Evolutionary conservation across 2,329 filamentous ascomycete genomes (phyloP).

Genomic region (Fusarium metavorans): DNA sequence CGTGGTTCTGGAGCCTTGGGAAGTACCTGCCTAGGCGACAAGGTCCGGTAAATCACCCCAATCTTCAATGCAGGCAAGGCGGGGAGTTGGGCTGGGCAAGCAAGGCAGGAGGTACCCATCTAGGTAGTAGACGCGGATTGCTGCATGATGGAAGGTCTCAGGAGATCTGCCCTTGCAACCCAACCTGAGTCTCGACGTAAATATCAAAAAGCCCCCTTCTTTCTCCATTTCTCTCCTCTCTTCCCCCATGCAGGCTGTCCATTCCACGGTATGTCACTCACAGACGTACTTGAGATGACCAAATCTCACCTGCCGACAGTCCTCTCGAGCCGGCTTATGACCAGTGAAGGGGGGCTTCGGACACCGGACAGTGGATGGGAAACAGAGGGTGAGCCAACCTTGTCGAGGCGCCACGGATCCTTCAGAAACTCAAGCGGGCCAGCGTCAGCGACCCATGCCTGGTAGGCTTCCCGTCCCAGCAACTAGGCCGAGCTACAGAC

Average conservation of each 20-base stretch:
- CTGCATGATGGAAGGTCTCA: not conserved
- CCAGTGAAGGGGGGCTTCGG: not conserved
- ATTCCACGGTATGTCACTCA: not conserved
- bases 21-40: not conserved
- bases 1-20: not conserved
- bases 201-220: not conserved
- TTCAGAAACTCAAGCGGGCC: not conserved
- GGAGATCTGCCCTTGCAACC: not conserved
- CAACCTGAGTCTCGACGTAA: not conserved
- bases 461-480: constrained; percentile 2
- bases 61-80: not conserved
- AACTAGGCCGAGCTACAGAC: not conserved
- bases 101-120: not conserved
- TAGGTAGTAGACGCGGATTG: not conserved
- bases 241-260: not conserved
- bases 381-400: not conserved
- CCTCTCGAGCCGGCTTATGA: not conserved
- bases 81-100: not conserved
- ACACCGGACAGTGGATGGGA: not conserved
- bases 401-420: not conserved
- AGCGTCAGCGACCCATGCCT: not conserved
- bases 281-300: not conserved
- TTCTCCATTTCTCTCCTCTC: not conserved
- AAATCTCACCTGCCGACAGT: not conserved
- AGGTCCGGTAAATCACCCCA: not conserved